phyloP scores from a whole-genome alignment of 148 eudicot species.

The Nepenthes gracilis region DNA sequence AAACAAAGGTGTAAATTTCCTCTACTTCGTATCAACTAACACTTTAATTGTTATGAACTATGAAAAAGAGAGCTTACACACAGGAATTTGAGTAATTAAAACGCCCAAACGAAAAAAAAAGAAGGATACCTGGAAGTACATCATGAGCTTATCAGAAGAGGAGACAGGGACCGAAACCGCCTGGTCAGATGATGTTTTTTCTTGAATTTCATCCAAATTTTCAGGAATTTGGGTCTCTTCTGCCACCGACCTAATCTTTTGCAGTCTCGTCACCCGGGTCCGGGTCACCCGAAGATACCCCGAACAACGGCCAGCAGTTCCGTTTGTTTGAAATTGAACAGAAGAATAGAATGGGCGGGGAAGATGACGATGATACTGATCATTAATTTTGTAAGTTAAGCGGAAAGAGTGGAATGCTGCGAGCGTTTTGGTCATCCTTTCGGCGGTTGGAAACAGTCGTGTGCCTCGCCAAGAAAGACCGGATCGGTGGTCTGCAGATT shows the following conservation, averaged over 20 bases:
- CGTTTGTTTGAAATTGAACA: conserved; percentile 12
- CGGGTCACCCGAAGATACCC: conserved; percentile 1
- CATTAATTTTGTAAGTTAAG: conserved; percentile 9
- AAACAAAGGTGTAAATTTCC: too few species aligned
- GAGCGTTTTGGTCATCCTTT: conserved; percentile 29
- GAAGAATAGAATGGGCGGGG: conserved; percentile 6
- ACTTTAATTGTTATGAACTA: too few species aligned
- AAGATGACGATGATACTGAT: conserved; percentile 6
- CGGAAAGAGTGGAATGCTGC: conserved; percentile 18
- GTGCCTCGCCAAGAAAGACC: too few species aligned
- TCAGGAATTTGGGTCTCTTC: conserved; percentile 24
- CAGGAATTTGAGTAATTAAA: too few species aligned
- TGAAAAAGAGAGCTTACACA: too few species aligned
- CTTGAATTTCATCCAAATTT: background rate
- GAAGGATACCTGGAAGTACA: conserved; percentile 62
- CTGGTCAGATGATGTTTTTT: conserved; percentile 23
- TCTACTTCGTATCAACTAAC: too few species aligned
- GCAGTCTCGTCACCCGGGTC: conserved; percentile 11
- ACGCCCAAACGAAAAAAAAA: background rate
- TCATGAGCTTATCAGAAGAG: conserved; percentile 71
- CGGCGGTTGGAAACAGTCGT: background rate
- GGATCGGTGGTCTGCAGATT: too few species aligned
- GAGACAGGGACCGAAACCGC: conserved; percentile 75
- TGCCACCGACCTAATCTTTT: conserved; percentile 25
- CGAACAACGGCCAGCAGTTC: conserved; percentile 5